phyloP scores from a whole-genome alignment of 2,329 filamentous ascomycete species.

The Nannizziopsis barbatae region DNA sequence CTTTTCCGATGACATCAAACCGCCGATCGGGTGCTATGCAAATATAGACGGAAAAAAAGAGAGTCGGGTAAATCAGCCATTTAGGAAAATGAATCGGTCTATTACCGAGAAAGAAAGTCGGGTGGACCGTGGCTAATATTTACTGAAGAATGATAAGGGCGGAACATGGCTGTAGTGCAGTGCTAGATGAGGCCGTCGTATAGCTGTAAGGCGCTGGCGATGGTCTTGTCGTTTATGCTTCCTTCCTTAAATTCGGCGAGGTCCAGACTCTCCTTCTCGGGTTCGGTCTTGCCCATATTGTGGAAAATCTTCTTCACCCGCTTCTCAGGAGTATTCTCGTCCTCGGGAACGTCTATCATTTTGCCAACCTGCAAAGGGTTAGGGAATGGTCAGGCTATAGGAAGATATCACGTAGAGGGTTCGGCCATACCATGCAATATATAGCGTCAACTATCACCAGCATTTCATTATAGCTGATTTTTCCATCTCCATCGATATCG shows the following conservation, averaged over 20 bases:
- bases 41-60: too few species aligned
- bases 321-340: slow-evolving; percentile 98
- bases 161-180: too few species aligned
- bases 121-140: neutral
- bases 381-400: neutral
- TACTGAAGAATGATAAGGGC: neutral
- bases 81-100: too few species aligned
- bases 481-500: slow-evolving; percentile 96
- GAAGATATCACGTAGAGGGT: slow-evolving; percentile 7
- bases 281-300: slow-evolving; percentile 90
- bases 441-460: slow-evolving; percentile 96
- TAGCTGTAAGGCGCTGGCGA: slow-evolving; percentile 88
- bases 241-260: slow-evolving; percentile 99
- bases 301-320: slow-evolving; percentile 95
- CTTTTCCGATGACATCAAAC: too few species aligned
- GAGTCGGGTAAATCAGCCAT: too few species aligned
- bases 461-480: slow-evolving; percentile 99
- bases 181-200: slow-evolving; percentile 84
- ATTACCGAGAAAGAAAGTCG: neutral
- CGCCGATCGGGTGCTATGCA: too few species aligned
- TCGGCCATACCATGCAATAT: slow-evolving; percentile 80
- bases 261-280: slow-evolving; percentile 93
- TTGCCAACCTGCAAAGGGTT: slow-evolving; percentile 64
- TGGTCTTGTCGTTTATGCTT: slow-evolving; percentile 96
- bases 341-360: slow-evolving; percentile 97